These are phyloP conservation scores for Malus asiatica DNA, from an alignment of 306 rosid species.

Conservation along the genomic window DNA sequence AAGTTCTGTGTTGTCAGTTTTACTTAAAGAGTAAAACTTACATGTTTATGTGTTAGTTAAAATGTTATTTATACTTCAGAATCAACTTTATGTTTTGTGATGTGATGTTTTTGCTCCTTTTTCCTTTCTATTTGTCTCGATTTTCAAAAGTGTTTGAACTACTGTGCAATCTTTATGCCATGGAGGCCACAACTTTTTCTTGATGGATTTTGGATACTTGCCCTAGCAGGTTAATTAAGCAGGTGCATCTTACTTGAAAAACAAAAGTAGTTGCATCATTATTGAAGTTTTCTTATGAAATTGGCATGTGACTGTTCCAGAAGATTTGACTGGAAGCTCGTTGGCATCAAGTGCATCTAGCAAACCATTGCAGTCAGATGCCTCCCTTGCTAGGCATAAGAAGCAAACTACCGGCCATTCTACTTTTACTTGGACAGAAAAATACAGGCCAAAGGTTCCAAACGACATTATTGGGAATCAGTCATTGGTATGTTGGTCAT, in stretches of 20 bases:
- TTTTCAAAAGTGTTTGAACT: background rate
- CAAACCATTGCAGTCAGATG: conserved; percentile 35
- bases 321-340: conserved; percentile 15
- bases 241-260: background rate
- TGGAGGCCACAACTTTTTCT: background rate
- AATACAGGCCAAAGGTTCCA: conserved; percentile 66
- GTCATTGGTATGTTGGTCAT: conserved; percentile 60
- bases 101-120: background rate
- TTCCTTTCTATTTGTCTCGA: background rate
- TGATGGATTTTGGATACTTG: background rate
- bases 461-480: conserved; percentile 82
- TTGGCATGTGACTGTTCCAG: conserved; percentile 10
- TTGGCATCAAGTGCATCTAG: conserved; percentile 26
- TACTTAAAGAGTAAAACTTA: background rate
- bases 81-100: background rate
- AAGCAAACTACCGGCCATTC: conserved; percentile 23
- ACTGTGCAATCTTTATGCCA: background rate
- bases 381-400: conserved; percentile 40
- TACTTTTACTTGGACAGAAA: conserved; percentile 71
- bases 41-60: background rate
- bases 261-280: background rate
- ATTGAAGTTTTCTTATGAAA: background rate
- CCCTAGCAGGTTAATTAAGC: background rate
- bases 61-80: background rate
- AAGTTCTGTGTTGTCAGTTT: background rate